Conservation (phyloP, 1,284 basidiomycete species). For the Ganoderma lucidum region DNA sequence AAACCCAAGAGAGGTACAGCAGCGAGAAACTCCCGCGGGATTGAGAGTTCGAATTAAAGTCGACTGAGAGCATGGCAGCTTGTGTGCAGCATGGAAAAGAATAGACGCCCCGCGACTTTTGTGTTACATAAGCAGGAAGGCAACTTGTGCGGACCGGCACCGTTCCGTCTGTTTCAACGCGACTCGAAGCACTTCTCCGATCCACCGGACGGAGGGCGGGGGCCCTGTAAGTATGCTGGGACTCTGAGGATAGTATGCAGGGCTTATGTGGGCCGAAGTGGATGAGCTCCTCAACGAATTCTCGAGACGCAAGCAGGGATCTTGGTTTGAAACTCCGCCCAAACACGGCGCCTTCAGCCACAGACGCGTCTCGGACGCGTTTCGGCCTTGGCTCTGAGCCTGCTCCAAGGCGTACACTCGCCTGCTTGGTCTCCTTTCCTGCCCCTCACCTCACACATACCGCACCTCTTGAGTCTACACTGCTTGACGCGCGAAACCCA, state of each 20-base stretch:
- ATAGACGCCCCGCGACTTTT: background rate
- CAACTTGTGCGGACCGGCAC: too few relatives aligned
- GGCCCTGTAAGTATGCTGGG: too few relatives aligned
- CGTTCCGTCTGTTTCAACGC: too few relatives aligned
- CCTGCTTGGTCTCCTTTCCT: background rate
- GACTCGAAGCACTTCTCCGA: too few relatives aligned
- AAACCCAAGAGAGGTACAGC: background rate
- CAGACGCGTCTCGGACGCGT: too few relatives aligned
- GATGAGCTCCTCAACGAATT: too few relatives aligned
- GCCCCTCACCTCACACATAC: too few relatives aligned
- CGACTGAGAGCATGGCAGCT: background rate
- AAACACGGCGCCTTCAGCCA: constrained; percentile 20
- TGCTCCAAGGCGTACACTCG: background rate
- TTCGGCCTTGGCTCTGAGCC: too few relatives aligned
- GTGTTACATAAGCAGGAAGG: background rate
- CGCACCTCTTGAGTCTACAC: background rate
- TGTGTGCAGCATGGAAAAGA: background rate
- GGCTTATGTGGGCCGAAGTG: too few relatives aligned
- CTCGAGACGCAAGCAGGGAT: too few relatives aligned
- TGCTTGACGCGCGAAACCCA: background rate
- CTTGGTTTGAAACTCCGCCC: background rate
- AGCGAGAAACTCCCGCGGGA: background rate
- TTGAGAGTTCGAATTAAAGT: background rate
- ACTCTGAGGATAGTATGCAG: too few relatives aligned
- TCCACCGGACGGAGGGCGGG: too few relatives aligned